phyloP scores from a whole-genome alignment of 1,139 yeast species.

The Yamadazyma dendronema region DNA sequence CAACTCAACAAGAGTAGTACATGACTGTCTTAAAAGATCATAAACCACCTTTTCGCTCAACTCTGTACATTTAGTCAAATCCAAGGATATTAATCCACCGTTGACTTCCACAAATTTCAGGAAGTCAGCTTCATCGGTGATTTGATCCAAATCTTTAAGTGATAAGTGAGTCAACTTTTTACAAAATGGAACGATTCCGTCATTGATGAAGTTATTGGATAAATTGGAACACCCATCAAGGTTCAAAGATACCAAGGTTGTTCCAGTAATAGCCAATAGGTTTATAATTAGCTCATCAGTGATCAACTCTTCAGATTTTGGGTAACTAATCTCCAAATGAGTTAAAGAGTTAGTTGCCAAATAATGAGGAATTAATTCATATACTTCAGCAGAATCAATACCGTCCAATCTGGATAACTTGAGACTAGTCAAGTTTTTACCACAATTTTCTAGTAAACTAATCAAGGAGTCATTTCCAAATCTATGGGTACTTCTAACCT shows the following conservation, averaged over 20 bases:
- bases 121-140: slow-evolving; percentile 69
- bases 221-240: slow-evolving; percentile 73
- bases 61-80: slow-evolving; percentile 63
- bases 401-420: slow-evolving; percentile 72
- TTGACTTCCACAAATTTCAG: slow-evolving; percentile 30
- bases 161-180: slow-evolving; percentile 53
- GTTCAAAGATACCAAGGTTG: slow-evolving; percentile 53
- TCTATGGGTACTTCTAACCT: slow-evolving; percentile 79
- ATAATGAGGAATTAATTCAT: slow-evolving; percentile 64
- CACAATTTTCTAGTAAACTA: slow-evolving; percentile 62
- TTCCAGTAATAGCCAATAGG: slow-evolving; percentile 61
- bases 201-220: slow-evolving; percentile 60
- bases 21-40: slow-evolving; percentile 63
- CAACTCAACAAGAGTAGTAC: slow-evolving; percentile 62
- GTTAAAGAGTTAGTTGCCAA: slow-evolving; percentile 45
- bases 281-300: slow-evolving; percentile 71
- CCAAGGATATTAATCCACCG: slow-evolving; percentile 61
- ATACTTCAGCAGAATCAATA: slow-evolving; percentile 53
- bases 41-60: slow-evolving; percentile 62
- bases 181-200: slow-evolving; percentile 62
- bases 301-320: slow-evolving; percentile 61
- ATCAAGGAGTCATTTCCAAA: slow-evolving; percentile 67
- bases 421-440: slow-evolving; percentile 46
- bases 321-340: slow-evolving; percentile 67
- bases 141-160: slow-evolving; percentile 51